Percentiles rank a stretch among this genome's conserved stretches.
phyloP scores from a whole-genome alignment of 2,329 filamentous ascomycete genomes.

The Magnaporthiopsis incrustans region DNA sequence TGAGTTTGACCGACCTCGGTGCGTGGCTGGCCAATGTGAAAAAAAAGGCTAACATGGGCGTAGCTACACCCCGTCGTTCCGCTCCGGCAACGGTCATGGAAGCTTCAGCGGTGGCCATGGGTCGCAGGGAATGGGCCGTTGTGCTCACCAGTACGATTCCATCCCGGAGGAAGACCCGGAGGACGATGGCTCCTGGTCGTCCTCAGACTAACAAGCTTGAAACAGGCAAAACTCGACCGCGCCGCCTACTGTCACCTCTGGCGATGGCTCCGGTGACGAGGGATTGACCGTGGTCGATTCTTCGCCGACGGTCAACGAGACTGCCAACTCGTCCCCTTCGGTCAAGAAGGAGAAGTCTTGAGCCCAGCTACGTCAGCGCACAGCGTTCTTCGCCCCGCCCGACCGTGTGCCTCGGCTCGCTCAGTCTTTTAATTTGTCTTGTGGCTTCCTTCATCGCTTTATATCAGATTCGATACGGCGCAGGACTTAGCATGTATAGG shows the following conservation, averaged over 20 bases:
- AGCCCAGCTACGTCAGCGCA: background rate
- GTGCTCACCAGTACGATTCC: slow-evolving; percentile 3
- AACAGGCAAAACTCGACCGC: slow-evolving; percentile 32
- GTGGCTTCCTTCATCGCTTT: slow-evolving; percentile 2
- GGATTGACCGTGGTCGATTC: slow-evolving; percentile 47
- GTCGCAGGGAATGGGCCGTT: slow-evolving; percentile 2
- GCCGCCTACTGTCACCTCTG: slow-evolving; percentile 33
- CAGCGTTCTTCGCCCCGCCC: background rate
- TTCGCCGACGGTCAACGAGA: slow-evolving; percentile 33
- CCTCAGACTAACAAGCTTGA: slow-evolving; percentile 12
- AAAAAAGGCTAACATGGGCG: background rate
- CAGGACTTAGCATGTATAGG: slow-evolving; percentile 4
- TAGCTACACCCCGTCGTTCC: slow-evolving; percentile 5
- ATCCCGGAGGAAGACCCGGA: background rate
- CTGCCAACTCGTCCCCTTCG: slow-evolving; percentile 43
- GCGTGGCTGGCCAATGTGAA: no score
- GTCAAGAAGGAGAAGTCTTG: slow-evolving; percentile 28
- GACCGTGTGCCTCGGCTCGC: background rate
- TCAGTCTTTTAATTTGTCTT: slow-evolving; percentile 4
- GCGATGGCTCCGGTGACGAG: slow-evolving; percentile 40
- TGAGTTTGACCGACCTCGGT: background rate
- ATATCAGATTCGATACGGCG: slow-evolving; percentile 1
- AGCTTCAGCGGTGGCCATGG: slow-evolving; percentile 1
- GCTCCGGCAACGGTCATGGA: slow-evolving; percentile 4
- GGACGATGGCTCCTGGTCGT: background rate